phyloP scores from a whole-genome alignment of 1,284 basidiomycete species.

The Schizophyllum amplum region DNA sequence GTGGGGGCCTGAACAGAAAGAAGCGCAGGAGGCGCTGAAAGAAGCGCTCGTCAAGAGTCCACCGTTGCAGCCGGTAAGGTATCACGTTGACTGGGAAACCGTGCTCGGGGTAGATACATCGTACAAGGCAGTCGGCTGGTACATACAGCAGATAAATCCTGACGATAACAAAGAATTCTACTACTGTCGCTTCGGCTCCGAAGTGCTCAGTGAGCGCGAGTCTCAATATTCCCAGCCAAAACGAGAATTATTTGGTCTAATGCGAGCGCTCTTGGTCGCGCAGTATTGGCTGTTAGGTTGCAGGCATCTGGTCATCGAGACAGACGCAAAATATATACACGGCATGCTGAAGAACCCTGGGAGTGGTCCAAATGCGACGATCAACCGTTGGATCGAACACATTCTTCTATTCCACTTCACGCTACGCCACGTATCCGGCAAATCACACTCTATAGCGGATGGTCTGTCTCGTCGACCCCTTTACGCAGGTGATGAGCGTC shows the following conservation, averaged over 20 bases:
- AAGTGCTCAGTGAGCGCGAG: slow-evolving; percentile 22
- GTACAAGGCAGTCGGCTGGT: slow-evolving; percentile 22
- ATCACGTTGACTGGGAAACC: slow-evolving; percentile 18
- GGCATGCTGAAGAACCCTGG: slow-evolving; percentile 31
- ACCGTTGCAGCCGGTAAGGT: slow-evolving; percentile 23
- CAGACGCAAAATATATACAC: slow-evolving; percentile 28
- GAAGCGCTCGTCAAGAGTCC: slow-evolving; percentile 12
- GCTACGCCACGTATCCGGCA: slow-evolving; percentile 25
- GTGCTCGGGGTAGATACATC: slow-evolving; percentile 29
- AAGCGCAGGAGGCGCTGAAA: slow-evolving; percentile 23
- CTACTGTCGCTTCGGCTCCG: slow-evolving; percentile 21
- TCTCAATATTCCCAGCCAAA: slow-evolving; percentile 26
- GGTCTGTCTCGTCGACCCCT: slow-evolving; percentile 20
- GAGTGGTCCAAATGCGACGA: slow-evolving; percentile 26
- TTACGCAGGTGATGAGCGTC: slow-evolving; percentile 12
- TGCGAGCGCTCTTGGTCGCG: slow-evolving; percentile 16
- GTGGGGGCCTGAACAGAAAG: slow-evolving; percentile 13
- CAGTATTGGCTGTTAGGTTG: slow-evolving; percentile 21
- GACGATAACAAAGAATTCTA: slow-evolving; percentile 14
- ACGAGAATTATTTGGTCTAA: slow-evolving; percentile 26
- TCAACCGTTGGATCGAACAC: slow-evolving; percentile 31
- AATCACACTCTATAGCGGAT: slow-evolving; percentile 18
- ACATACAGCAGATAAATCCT: slow-evolving; percentile 21
- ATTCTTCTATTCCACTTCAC: slow-evolving; percentile 30
- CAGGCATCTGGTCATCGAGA: slow-evolving; percentile 22